phyloP scores from a whole-genome alignment of 116 monocot species.

The Iris pallida region DNA sequence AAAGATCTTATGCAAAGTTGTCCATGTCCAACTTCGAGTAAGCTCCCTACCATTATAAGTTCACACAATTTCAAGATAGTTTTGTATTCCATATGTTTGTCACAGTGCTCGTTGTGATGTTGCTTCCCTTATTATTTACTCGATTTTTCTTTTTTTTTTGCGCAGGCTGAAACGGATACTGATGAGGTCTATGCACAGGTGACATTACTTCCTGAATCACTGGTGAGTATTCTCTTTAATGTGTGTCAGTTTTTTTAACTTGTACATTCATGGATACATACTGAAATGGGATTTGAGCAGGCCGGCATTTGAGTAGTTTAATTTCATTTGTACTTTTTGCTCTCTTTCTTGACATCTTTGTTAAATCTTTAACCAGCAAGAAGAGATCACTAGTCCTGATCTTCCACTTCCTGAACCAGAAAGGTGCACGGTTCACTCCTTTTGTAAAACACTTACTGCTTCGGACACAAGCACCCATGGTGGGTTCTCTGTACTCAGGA shows the following conservation, averaged over 20 bases:
- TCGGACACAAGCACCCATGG: constrained; percentile 99
- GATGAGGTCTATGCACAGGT: constrained; percentile 96
- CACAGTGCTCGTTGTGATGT: neutral
- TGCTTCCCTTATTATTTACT: neutral
- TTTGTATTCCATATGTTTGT: neutral
- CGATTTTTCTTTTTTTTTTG: too few species aligned
- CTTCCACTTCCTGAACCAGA: constrained; percentile 51
- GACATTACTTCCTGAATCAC: constrained; percentile 61
- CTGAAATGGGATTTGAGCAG: neutral
- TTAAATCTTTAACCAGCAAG: constrained; percentile 42
- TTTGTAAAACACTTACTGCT: constrained; percentile 91
- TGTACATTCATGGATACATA: too few species aligned
- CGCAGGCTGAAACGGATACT: constrained; percentile 80
- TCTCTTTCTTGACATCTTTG: constrained; percentile 1
- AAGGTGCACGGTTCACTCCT: constrained; percentile 60
- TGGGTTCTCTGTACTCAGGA: constrained; percentile 87
- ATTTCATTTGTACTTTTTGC: neutral
- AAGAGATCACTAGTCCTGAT: constrained; percentile 76
- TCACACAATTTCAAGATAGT: neutral
- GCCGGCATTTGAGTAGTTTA: too few species aligned
- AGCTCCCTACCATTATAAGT: neutral
- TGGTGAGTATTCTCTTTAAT: constrained; percentile 35
- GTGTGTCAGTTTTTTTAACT: too few species aligned
- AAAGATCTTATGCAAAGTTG: constrained; percentile 80
- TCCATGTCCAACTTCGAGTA: constrained; percentile 72